A percentile compares a stretch with the other conserved stretches of the same genome.
phyloP scores from a whole-genome alignment of 768 basidiomycete genomes.

The Suillus spraguei region DNA sequence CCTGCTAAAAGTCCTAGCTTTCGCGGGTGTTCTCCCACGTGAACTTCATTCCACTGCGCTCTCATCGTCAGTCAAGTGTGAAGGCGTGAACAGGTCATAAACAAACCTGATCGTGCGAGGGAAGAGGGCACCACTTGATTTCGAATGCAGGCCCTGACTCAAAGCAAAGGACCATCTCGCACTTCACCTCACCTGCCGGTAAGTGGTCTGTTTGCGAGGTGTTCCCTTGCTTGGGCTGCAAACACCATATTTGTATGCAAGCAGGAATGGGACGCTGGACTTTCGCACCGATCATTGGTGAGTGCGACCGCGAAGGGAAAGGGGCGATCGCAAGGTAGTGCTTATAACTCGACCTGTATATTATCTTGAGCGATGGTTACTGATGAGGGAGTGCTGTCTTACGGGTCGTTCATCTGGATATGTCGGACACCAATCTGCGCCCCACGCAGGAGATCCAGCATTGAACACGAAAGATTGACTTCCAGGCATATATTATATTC shows the following conservation, averaged over 20 bases:
- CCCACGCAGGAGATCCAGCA: slow-evolving; percentile 90
- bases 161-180: slow-evolving; percentile 85
- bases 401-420: slow-evolving; percentile 61
- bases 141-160: slow-evolving; percentile 81
- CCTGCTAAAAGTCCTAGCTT: slow-evolving; percentile 87
- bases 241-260: slow-evolving; percentile 88
- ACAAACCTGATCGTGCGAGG: slow-evolving; percentile 66
- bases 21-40: slow-evolving; percentile 29
- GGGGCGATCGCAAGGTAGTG: slow-evolving; percentile 89
- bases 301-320: slow-evolving; percentile 63
- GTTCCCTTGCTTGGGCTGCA: slow-evolving; percentile 31
- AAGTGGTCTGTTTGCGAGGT: slow-evolving; percentile 27
- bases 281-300: slow-evolving; percentile 67
- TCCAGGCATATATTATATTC: slow-evolving; percentile 54
- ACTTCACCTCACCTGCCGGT: slow-evolving; percentile 47
- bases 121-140: slow-evolving; percentile 92
- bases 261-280: slow-evolving; percentile 55
- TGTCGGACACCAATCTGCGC: slow-evolving; percentile 91
- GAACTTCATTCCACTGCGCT: slow-evolving; percentile 23
- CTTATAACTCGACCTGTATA: slow-evolving; percentile 50
- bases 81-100: background rate
- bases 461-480: slow-evolving; percentile 75
- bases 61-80: slow-evolving; percentile 3
- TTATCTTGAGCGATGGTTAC: slow-evolving; percentile 4
- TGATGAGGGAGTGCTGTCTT: slow-evolving; percentile 19